Percentiles rank a stretch among this genome's conserved stretches.
phyloP scores from a whole-genome alignment of 805 yeast species.

The Candida manassasensis region DNA sequence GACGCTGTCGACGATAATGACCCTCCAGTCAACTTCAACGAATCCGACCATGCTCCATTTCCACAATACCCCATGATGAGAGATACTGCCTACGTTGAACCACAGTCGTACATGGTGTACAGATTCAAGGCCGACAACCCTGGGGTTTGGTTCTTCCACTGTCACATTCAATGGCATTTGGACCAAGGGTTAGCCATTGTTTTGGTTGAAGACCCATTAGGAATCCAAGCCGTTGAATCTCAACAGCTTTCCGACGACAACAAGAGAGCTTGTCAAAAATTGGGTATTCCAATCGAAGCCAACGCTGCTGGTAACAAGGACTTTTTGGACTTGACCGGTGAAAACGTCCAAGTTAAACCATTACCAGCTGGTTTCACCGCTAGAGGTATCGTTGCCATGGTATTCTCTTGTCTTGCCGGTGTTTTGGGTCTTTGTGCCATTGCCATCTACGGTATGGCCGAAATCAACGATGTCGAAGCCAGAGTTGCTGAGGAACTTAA shows the following conservation, averaged over 20 bases:
- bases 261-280: constrained; percentile 53
- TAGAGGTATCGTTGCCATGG: constrained; percentile 90
- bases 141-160: constrained; percentile 93
- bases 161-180: constrained; percentile 85
- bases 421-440: constrained; percentile 74
- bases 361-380: constrained; percentile 92
- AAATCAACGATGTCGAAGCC: constrained; percentile 63
- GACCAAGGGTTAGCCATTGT: constrained; percentile 75
- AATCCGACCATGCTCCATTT: constrained; percentile 33
- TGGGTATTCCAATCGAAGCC: constrained; percentile 54
- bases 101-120: constrained; percentile 62
- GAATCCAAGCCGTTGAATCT: constrained; percentile 32
- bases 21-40: constrained; percentile 42
- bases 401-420: constrained; percentile 85
- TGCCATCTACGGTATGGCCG: constrained; percentile 81
- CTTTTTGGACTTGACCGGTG: constrained; percentile 65
- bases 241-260: constrained; percentile 63
- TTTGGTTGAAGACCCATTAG: constrained; percentile 65
- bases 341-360: constrained; percentile 59
- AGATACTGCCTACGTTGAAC: constrained; percentile 67
- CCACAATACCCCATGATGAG: constrained; percentile 62
- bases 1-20: constrained; percentile 50
- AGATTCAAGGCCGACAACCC: constrained; percentile 83
- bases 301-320: constrained; percentile 87
- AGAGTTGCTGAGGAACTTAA: constrained; percentile 55